Percentiles rank a stretch among this genome's conserved stretches.
Conservation (phyloP, 495 filamentous ascomycete genomes). For the Tricharina praecox region DNA sequence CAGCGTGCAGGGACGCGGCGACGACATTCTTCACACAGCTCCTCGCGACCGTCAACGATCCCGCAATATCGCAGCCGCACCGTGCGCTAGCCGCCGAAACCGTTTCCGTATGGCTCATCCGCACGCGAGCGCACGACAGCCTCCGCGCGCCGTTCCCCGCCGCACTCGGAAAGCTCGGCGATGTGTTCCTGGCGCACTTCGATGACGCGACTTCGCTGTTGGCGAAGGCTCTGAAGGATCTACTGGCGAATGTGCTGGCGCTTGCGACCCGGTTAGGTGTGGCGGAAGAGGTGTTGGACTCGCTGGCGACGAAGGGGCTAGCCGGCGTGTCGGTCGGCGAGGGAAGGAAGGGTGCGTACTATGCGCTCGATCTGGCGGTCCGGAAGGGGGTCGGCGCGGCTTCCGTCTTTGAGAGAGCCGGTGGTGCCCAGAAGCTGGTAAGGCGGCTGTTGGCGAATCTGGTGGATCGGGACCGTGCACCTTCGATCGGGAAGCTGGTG, state of each 20-base stretch:
- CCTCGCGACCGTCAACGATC: constrained; percentile 13
- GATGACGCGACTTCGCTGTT: constrained; percentile 17
- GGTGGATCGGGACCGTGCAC: constrained; percentile 16
- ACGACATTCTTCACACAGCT: constrained; percentile 1
- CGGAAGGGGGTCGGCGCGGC: constrained; percentile 5
- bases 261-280: background rate
- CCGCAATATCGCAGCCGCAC: constrained; percentile 15
- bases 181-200: constrained; percentile 13
- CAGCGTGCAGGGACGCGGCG: background rate
- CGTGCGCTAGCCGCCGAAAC: constrained; percentile 18
- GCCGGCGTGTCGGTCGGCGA: background rate
- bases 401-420: constrained; percentile 3
- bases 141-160: constrained; percentile 1
- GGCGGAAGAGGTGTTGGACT: background rate
- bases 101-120: constrained; percentile 21
- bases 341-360: constrained; percentile 16
- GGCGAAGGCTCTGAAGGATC: constrained; percentile 22
- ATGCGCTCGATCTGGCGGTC: constrained; percentile 17
- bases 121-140: background rate
- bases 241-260: constrained; percentile 14
- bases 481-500: constrained; percentile 19
- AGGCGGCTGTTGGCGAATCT: constrained; percentile 11
- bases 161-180: background rate
- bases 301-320: constrained; percentile 4
- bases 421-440: constrained; percentile 3